These are phyloP conservation scores for Mortierella sp. DNA, from an alignment of 371 early-diverging fungal genomes.

Conservation along the genomic window DNA sequence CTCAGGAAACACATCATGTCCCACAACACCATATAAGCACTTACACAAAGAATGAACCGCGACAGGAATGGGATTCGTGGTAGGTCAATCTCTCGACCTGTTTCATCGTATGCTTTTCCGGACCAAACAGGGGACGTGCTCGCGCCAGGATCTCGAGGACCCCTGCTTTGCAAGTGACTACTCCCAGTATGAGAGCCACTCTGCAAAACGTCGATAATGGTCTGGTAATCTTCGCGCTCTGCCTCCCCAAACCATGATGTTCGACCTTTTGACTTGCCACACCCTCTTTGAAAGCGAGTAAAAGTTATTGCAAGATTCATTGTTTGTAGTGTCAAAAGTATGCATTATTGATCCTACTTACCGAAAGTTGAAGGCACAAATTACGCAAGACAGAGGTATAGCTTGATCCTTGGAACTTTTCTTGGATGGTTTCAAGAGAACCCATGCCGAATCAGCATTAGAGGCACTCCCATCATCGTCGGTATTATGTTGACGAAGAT, in stretches of 20 bases:
- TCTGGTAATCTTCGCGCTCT: conserved; percentile 67
- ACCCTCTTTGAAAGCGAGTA: conserved; percentile 53
- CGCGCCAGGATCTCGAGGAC: conserved; percentile 6
- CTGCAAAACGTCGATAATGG: conserved; percentile 60
- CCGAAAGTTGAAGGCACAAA: conserved; percentile 66
- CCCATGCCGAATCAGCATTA: neutral
- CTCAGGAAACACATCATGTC: neutral
- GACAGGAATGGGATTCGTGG: conserved; percentile 51
- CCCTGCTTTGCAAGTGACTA: conserved; percentile 11
- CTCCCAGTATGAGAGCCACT: conserved; percentile 27
- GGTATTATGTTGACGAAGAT: neutral
- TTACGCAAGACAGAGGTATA: conserved; percentile 38
- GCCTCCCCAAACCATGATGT: conserved; percentile 72
- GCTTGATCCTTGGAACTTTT: conserved; percentile 14
- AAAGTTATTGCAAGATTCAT: neutral
- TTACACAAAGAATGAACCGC: conserved; percentile 48
- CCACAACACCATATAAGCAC: neutral
- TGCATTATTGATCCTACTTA: conserved; percentile 15
- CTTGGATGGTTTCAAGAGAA: neutral
- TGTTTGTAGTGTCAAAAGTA: neutral
- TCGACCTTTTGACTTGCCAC: conserved; percentile 65
- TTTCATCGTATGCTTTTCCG: conserved; percentile 40
- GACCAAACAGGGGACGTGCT: conserved; percentile 5
- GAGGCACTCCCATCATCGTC: neutral
- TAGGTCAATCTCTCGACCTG: conserved; percentile 33